Conservation (phyloP, 129 eudicot genomes). For the Lactuca sativa region DNA sequence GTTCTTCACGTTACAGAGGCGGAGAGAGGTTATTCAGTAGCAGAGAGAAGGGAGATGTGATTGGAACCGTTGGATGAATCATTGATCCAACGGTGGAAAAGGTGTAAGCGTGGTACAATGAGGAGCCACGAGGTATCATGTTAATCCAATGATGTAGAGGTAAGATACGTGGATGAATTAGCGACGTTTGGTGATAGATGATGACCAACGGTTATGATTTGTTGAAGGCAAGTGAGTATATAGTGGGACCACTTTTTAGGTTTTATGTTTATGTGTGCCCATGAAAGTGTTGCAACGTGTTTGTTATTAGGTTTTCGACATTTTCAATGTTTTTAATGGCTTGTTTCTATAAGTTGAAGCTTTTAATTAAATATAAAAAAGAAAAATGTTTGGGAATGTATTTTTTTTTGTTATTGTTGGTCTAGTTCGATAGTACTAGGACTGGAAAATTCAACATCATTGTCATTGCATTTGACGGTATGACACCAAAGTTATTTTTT, state of each 20-base stretch:
- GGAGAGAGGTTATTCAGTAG: conserved; percentile 12
- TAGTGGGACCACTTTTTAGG: conserved; percentile 5
- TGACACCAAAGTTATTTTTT: no score
- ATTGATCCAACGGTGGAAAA: conserved; percentile 31
- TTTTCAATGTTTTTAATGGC: background rate
- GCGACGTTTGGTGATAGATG: background rate
- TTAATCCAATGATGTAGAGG: conserved; percentile 58
- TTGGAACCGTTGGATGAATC: conserved; percentile 37
- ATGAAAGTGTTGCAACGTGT: background rate
- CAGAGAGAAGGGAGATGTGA: conserved; percentile 20
- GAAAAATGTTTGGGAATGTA: no score
- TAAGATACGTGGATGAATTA: conserved; percentile 41
- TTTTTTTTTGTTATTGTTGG: no score
- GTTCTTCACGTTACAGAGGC: background rate
- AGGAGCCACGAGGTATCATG: conserved; percentile 49
- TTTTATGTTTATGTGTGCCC: background rate
- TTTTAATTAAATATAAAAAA: no score
- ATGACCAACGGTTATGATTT: conserved; percentile 34
- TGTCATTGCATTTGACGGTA: no score
- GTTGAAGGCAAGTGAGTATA: conserved; percentile 12
- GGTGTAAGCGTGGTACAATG: conserved; percentile 51
- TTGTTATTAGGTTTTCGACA: background rate
- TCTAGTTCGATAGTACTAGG: no score
- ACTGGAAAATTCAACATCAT: no score
- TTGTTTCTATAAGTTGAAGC: no score